These are phyloP conservation scores for Tolypocladium capitatum DNA, from an alignment of 2,329 filamentous ascomycete species.

Conservation along the genomic window DNA sequence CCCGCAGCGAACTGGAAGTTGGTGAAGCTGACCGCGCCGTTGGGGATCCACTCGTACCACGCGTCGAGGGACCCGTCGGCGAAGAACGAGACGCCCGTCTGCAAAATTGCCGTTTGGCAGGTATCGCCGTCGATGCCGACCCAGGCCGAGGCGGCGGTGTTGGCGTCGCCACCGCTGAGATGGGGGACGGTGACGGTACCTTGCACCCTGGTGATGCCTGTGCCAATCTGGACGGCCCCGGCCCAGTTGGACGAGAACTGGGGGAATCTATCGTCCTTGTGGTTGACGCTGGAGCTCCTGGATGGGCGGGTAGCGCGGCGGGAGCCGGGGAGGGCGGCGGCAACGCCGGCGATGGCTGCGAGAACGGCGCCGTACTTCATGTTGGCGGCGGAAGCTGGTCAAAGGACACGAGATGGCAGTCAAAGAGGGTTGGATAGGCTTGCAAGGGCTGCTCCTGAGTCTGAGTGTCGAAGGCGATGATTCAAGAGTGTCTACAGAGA, in stretches of 20 bases:
- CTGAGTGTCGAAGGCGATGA: background rate
- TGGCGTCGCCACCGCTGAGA: conserved; percentile 7
- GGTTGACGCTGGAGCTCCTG: conserved; percentile 6
- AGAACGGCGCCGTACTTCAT: conserved; percentile 8
- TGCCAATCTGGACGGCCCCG: conserved; percentile 14
- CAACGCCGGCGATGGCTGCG: conserved; percentile 6
- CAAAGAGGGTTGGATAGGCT: background rate
- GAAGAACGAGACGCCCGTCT: conserved; percentile 28
- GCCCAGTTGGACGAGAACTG: conserved; percentile 16
- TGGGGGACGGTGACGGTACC: conserved; percentile 17
- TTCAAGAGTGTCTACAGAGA: background rate
- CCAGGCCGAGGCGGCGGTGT: conserved; percentile 22
- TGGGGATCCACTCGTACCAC: conserved; percentile 35
- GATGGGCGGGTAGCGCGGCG: background rate
- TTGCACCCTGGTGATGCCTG: conserved; percentile 12
- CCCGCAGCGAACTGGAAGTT: conserved; percentile 16
- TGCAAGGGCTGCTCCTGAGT: background rate
- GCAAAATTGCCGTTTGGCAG: conserved; percentile 24
- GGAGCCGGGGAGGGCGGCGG: conserved; percentile 3
- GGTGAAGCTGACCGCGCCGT: conserved; percentile 25
- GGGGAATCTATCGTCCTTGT: conserved; percentile 5
- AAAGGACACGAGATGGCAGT: background rate
- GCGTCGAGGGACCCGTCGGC: conserved; percentile 23
- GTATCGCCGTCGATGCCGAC: conserved; percentile 35
- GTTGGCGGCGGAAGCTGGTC: background rate